A percentile compares a stretch with the other conserved stretches of the same genome.
These are phyloP conservation scores for Excoecaria agallocha DNA, from an alignment of 345 rosid genomes.

Conservation along the genomic window DNA sequence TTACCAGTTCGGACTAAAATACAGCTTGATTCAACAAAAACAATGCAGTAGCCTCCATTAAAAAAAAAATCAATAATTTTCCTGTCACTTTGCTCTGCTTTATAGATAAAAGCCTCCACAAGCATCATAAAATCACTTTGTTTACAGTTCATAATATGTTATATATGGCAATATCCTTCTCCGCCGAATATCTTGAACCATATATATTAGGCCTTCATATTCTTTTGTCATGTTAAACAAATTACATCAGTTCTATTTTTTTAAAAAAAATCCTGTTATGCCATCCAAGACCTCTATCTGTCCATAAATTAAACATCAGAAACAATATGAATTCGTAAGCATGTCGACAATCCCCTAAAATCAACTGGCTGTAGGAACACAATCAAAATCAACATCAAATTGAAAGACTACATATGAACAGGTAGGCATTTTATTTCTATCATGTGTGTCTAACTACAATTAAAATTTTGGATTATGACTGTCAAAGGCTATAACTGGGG, in stretches of 20 bases:
- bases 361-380: not conserved
- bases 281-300: not conserved
- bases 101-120: not conserved
- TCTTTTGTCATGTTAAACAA: no score
- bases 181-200: not conserved
- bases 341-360: not conserved
- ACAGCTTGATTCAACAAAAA: no score
- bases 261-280: not conserved
- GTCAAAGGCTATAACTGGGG: not conserved
- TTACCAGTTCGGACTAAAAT: no score
- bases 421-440: not conserved
- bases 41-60: no score
- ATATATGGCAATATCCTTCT: not conserved
- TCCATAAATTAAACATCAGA: not conserved
- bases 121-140: not conserved
- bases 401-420: not conserved
- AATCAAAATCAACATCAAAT: not conserved
- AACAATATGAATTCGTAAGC: not conserved
- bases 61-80: not conserved
- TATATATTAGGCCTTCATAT: no score
- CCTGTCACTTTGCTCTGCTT: not conserved
- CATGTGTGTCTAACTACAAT: not conserved
- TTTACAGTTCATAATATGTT: no score
- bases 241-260: no score
- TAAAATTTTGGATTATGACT: slow-evolving; percentile 4